These are phyloP conservation scores for Plantago lanceolata DNA, from an alignment of 305 asterid genomes.

Conservation along the genomic window DNA sequence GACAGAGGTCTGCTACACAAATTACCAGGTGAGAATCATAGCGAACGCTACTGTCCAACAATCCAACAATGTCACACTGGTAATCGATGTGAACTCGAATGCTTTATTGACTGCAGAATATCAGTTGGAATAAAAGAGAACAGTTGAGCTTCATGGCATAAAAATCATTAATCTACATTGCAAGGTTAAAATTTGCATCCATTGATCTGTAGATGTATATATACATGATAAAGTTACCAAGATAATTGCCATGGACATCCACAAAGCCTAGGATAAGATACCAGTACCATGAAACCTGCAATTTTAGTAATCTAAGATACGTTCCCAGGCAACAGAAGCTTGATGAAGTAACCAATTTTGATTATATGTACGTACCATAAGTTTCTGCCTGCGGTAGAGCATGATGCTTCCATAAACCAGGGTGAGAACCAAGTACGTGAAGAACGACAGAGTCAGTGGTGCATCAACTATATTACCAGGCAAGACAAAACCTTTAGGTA, in stretches of 20 bases:
- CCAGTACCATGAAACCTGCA: slow-evolving; percentile 89
- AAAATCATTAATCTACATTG: not conserved
- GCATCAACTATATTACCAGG: slow-evolving; percentile 42
- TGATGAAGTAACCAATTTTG: not conserved
- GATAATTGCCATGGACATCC: slow-evolving; percentile 80
- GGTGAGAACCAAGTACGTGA: slow-evolving; percentile 46
- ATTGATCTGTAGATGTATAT: not conserved
- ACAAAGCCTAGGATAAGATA: slow-evolving; percentile 55
- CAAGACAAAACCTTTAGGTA: not conserved
- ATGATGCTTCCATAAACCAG: slow-evolving; percentile 61
- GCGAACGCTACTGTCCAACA: slow-evolving; percentile 77
- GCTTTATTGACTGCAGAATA: slow-evolving; percentile 62
- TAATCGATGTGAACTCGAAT: slow-evolving; percentile 63
- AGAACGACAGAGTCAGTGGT: slow-evolving; percentile 62
- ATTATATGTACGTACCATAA: slow-evolving; percentile 45
- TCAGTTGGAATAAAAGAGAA: not conserved
- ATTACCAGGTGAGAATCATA: slow-evolving; percentile 56
- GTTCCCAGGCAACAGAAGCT: not conserved
- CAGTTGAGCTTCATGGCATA: not conserved
- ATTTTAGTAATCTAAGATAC: not conserved
- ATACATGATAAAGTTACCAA: slow-evolving; percentile 34
- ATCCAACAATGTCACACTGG: slow-evolving; percentile 71
- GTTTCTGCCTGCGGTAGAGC: slow-evolving; percentile 54
- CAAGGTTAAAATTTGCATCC: not conserved
- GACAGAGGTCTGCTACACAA: slow-evolving; percentile 53